Conservation (phyloP, 1,284 basidiomycete species). For the Microbotryomycetes sp. region DNA sequence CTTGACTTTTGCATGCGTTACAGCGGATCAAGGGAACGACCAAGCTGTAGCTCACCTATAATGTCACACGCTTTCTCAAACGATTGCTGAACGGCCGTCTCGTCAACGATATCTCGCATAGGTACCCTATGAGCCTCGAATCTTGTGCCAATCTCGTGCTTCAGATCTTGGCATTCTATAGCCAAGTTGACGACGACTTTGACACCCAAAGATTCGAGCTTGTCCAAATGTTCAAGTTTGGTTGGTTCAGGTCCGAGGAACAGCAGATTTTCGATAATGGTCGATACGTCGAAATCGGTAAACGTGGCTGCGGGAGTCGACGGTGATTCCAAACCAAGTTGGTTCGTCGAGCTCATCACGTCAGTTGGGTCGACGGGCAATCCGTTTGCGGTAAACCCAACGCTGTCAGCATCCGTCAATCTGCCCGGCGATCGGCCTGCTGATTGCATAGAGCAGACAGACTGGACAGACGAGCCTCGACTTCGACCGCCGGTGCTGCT, state of each 20-base stretch:
- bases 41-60: slow-evolving; percentile 75
- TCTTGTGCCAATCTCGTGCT: slow-evolving; percentile 54
- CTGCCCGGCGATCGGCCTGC: background rate
- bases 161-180: slow-evolving; percentile 76
- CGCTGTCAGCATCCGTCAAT: background rate
- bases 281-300: slow-evolving; percentile 62
- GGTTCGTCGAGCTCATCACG: background rate
- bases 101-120: slow-evolving; percentile 91
- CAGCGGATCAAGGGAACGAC: too few relatives aligned
- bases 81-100: slow-evolving; percentile 75
- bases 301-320: background rate
- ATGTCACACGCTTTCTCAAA: slow-evolving; percentile 77
- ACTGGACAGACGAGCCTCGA: background rate
- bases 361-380: background rate
- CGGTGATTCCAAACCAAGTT: background rate
- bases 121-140: slow-evolving; percentile 82
- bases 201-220: slow-evolving; percentile 67
- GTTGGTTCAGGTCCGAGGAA: slow-evolving; percentile 87
- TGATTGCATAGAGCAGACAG: background rate
- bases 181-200: slow-evolving; percentile 86
- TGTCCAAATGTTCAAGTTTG: slow-evolving; percentile 60
- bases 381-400: background rate
- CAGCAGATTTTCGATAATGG: slow-evolving; percentile 81
- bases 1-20: too few relatives aligned
- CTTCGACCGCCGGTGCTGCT: background rate